A percentile compares a stretch with the other conserved stretches of the same genome.
Evolutionary conservation across 202 grass and related monocot genomes (phyloP).

Genomic region (Panicum virgatum): DNA sequence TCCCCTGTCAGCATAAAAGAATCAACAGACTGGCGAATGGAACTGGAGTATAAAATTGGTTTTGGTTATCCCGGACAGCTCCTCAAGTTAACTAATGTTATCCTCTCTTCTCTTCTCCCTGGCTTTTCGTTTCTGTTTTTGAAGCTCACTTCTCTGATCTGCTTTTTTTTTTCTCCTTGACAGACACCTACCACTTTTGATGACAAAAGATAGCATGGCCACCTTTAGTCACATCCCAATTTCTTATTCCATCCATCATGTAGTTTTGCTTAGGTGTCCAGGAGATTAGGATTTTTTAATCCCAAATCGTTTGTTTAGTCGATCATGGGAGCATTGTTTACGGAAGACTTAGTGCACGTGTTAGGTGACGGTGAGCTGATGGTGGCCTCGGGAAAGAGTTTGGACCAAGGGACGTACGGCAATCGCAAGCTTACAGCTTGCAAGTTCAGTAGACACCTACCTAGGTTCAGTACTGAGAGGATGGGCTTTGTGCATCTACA

Average conservation of each 20-base stretch:
- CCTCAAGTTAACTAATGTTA: neutral
- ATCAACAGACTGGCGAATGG: neutral
- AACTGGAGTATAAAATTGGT: neutral
- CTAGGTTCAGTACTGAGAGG: neutral
- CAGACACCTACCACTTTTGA: neutral
- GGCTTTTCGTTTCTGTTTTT: neutral
- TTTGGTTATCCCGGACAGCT: neutral
- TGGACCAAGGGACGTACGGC: neutral
- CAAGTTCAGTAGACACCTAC: neutral
- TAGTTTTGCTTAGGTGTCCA: slow-evolving; percentile 27
- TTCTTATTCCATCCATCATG: slow-evolving; percentile 32
- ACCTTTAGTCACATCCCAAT: slow-evolving; percentile 19
- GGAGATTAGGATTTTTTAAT: slow-evolving; percentile 12
- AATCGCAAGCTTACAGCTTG: neutral
- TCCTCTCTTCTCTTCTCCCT: neutral
- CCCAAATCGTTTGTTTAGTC: neutral
- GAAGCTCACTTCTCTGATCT: neutral
- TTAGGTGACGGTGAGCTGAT: neutral
- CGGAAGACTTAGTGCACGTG: slow-evolving; percentile 24
- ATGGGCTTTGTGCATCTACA: neutral
- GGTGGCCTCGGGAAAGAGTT: neutral
- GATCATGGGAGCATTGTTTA: neutral
- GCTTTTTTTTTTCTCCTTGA: neutral
- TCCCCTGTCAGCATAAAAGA: neutral
- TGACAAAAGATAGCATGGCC: neutral